These are phyloP conservation scores for Cercis canadensis DNA, from an alignment of 306 rosid genomes.

Conservation along the genomic window DNA sequence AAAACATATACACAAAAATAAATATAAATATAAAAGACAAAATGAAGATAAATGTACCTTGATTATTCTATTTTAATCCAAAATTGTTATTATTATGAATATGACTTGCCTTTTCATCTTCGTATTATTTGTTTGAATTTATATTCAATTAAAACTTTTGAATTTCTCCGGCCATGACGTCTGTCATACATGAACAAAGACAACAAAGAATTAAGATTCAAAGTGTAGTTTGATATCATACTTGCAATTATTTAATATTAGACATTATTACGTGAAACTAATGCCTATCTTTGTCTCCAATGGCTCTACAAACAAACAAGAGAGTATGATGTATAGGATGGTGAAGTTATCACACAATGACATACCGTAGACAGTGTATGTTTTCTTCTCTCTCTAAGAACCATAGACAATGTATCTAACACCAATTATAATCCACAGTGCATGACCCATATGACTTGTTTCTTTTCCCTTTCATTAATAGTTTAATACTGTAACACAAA, in stretches of 20 bases:
- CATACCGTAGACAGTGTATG: too few relatives aligned
- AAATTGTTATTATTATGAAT: neutral
- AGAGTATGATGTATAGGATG: slow-evolving; percentile 49
- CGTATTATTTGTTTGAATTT: too few relatives aligned
- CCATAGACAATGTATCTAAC: slow-evolving; percentile 45
- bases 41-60: too few relatives aligned
- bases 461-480: slow-evolving; percentile 24
- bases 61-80: neutral
- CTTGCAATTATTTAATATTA: slow-evolving; percentile 2
- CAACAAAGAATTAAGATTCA: too few relatives aligned
- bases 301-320: slow-evolving; percentile 39
- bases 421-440: slow-evolving; percentile 40
- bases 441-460: slow-evolving; percentile 48
- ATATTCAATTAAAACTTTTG: neutral
- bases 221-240: neutral
- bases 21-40: too few relatives aligned
- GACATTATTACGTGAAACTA: slow-evolving; percentile 26
- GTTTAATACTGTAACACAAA: slow-evolving; percentile 14
- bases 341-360: slow-evolving; percentile 41
- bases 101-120: neutral
- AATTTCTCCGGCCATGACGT: neutral
- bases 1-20: too few relatives aligned
- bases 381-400: slow-evolving; percentile 27
- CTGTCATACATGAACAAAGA: neutral
- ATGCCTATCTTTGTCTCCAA: slow-evolving; percentile 18